Evolutionary conservation across 1,284 basidiomycete species (phyloP), one percentile per base, ranked within the genome.

Genomic region (Amylostereum areolatum): DNA sequence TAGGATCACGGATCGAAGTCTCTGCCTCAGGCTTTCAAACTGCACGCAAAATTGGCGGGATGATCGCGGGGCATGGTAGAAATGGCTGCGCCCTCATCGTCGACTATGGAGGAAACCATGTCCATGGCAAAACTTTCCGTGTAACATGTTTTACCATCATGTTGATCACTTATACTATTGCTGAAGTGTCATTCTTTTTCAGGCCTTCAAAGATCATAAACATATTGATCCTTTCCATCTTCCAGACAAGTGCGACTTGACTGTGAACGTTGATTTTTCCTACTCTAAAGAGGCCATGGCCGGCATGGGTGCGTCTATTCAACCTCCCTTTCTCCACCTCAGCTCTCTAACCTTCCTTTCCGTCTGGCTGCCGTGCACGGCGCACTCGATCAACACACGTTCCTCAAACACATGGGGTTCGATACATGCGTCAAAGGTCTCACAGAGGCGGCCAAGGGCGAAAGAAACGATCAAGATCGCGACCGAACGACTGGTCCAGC

Each of bases 241-340:
- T 8, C 95, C 96, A 0, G 96, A 97, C 9, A 76, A 88, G 43
- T 89, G 89, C 42, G 97, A 99, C 66, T 69, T 99, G 45, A 99
- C 97, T 0, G 86, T 89, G 31, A 97, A 99, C 61, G 96, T 99
- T 46, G 94, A 99, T 67, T 99, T 99, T 67, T 78, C 83, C 0
- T 91, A 91, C 63, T 73, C 99, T 37, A 78, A 78, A 57, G 91
- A 95, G 65, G 85, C 92, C 0, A 70, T 95, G 52, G 64, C 66
- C 1, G 80, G 79, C 48, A 66, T 79, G 3, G 84, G 88, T 88
- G 55, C 29, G 78, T 62, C 1, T 30, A 47, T 18, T 33, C 12
- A 25, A 28, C 37, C 48, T 40, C 11, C 30, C 31, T 44, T 18
- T 18, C 18, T 18, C 18, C 18, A 18, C 18, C 25, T 32, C 10